Conservation (phyloP, 2,329 filamentous ascomycete genomes). For the Fusarium robinianum region DNA sequence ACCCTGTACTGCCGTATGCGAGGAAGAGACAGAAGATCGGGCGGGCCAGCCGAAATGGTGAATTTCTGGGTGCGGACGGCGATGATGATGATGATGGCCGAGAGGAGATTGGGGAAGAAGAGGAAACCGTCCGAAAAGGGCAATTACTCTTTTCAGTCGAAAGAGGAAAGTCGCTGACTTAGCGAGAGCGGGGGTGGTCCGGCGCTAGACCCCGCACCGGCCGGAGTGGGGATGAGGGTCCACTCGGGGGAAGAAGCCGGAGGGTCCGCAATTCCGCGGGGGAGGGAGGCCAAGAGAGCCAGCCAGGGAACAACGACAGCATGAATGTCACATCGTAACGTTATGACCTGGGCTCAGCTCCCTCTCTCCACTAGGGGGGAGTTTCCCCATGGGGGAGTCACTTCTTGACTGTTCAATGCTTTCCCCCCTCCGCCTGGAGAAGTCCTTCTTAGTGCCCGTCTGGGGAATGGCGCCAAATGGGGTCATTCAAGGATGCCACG, state of each 20-base stretch:
- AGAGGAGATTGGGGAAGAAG: slow-evolving; percentile 8
- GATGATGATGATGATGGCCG: slow-evolving; percentile 8
- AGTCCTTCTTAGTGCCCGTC: slow-evolving; percentile 8
- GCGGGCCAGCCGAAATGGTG: slow-evolving; percentile 1
- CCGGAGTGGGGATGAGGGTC: too few relatives aligned
- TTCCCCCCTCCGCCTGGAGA: too few relatives aligned
- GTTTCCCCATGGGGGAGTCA: slow-evolving; percentile 26
- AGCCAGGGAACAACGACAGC: too few relatives aligned
- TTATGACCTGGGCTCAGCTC: too few relatives aligned
- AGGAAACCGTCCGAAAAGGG: slow-evolving; percentile 11
- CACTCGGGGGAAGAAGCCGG: too few relatives aligned
- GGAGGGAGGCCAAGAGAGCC: too few relatives aligned
- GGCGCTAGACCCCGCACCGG: slow-evolving; percentile 13
- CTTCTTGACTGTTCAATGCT: slow-evolving; percentile 12
- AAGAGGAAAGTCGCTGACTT: slow-evolving; percentile 13
- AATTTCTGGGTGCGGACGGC: not conserved
- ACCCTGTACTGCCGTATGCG: too few relatives aligned
- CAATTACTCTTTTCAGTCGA: slow-evolving; percentile 21
- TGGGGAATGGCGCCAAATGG: slow-evolving; percentile 10
- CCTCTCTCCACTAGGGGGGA: not conserved
- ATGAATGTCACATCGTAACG: too few relatives aligned
- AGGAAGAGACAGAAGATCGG: slow-evolving; percentile 2
- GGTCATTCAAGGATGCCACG: slow-evolving; percentile 4
- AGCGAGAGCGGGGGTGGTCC: slow-evolving; percentile 6
- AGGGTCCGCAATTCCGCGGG: too few relatives aligned